Evolutionary conservation across 139 green algal genomes (phyloP), one percentile per base, ranked within the genome.

Genomic region (Tetratostichococcus sp.): DNA sequence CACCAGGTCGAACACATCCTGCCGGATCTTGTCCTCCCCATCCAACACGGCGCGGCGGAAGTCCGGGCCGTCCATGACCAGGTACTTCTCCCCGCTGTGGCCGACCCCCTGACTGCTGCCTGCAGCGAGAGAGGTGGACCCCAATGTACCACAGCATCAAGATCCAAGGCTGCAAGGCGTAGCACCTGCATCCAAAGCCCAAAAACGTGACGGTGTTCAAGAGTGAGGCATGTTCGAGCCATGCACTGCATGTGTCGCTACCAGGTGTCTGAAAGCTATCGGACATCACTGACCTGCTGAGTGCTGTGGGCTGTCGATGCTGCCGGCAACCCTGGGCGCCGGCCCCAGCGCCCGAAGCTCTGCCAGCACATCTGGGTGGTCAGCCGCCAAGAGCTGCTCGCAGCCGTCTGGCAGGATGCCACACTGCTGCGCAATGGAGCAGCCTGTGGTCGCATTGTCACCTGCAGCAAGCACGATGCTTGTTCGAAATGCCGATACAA

Each of bases 361-460:
- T 26, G 50, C 50, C 50, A 62, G 4, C 11, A 62, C 17, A 17
- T 62, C 50, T 17, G 50, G 2, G 2, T 62, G 50, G 19, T 62
- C 50, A 5, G 50, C 50, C 4, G 50, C 50, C 2, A 26, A n/a
- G 19, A 62, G 19, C 19, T 25, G 17, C 17, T 35, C 65, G 71
- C 59, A 57, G 17, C 70, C 58, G 1, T 71, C 57, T 14, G 81
- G 83, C 77, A 98, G 80, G 57, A 98, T 98, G 76, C 91, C 89
- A 57, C 86, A 93, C 80, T 95, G 72, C 21, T 67, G 58, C 6
- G 94, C 95, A 34, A 99, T 98, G 67, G 83, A 77, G 31, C 89
- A 81, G 5, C 90, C 95, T 30, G 95, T 99, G 65, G 69, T 72
- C 8, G 86, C 77, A 76, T 97, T 98, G 84, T 99, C 95, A 34